A percentile compares a stretch with the other conserved stretches of the same genome.
Conservation (phyloP, 345 rosid species). For the Ricinus communis region DNA sequence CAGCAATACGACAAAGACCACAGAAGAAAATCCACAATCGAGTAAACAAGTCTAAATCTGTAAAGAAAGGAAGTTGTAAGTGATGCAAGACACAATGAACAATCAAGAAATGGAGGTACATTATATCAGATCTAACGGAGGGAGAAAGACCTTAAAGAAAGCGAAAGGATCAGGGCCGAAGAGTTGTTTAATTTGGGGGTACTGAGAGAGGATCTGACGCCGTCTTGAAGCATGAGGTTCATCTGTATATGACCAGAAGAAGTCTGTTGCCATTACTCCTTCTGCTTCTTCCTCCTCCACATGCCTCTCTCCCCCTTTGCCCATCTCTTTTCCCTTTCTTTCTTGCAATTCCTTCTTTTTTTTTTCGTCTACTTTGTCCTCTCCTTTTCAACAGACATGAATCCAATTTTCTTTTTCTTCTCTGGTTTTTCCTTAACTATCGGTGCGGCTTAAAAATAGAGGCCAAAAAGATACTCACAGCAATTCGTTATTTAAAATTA, state of each 20-base stretch:
- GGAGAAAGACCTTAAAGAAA: conserved; percentile 55
- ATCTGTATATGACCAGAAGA: conserved; percentile 92
- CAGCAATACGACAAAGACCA: no score
- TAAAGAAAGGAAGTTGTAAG: background rate
- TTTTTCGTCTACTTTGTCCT: no score
- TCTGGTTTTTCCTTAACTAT: background rate
- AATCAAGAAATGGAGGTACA: no score
- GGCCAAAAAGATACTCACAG: background rate
- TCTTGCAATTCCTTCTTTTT: no score
- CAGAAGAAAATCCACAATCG: background rate
- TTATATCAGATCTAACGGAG: conserved; percentile 9
- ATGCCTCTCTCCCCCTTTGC: conserved; percentile 34
- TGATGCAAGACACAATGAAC: background rate
- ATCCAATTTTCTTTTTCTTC: no score
- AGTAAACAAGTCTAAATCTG: background rate
- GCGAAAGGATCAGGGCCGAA: conserved; percentile 90
- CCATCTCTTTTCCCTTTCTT: background rate
- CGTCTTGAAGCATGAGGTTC: conserved; percentile 87
- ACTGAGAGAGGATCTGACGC: conserved; percentile 76
- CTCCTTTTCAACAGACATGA: no score
- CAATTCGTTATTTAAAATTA: no score
- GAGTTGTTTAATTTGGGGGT: conserved; percentile 80
- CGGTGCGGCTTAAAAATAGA: conserved; percentile 13
- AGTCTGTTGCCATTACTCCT: conserved; percentile 67
- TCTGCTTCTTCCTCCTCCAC: conserved; percentile 31